These are phyloP conservation scores for Colletotrichum sp. DNA, from an alignment of 2,329 filamentous ascomycete species.

Conservation along the genomic window DNA sequence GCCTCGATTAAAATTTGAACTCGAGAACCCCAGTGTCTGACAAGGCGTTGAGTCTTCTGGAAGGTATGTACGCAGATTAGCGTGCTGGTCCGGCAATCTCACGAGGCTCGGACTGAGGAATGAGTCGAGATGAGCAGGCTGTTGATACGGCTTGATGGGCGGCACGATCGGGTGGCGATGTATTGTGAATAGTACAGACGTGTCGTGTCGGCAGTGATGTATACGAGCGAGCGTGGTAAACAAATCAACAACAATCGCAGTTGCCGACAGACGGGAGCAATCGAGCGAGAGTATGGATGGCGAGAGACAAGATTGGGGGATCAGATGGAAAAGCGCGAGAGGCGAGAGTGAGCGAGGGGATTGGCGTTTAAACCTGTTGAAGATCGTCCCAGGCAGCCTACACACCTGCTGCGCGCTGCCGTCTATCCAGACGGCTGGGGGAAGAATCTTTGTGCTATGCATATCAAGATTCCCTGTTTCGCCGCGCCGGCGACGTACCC, in stretches of 20 bases:
- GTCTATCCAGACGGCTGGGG: slow-evolving; percentile 7
- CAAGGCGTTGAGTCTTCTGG: background rate
- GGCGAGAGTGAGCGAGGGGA: slow-evolving; percentile 4
- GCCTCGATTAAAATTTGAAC: background rate
- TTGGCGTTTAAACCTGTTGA: slow-evolving; percentile 23
- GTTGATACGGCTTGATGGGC: background rate
- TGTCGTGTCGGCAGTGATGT: background rate
- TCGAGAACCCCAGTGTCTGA: background rate
- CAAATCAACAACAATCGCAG: background rate
- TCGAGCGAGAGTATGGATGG: slow-evolving; percentile 5
- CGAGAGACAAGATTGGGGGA: slow-evolving; percentile 10
- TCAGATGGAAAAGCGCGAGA: background rate
- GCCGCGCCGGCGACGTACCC: slow-evolving; percentile 9
- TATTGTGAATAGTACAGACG: background rate
- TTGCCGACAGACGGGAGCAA: background rate
- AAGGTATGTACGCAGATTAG: slow-evolving; percentile 14
- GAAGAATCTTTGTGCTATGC: slow-evolving; percentile 20
- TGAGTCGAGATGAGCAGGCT: slow-evolving; percentile 8
- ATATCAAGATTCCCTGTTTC: slow-evolving; percentile 22
- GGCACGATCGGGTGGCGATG: background rate
- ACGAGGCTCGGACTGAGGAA: slow-evolving; percentile 8
- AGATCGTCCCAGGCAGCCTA: slow-evolving; percentile 18
- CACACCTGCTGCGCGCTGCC: background rate
- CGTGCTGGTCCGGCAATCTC: background rate
- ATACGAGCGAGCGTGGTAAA: slow-evolving; percentile 5